Conservation (phyloP, 768 basidiomycete species). For the Rhizopogon roseolus region DNA sequence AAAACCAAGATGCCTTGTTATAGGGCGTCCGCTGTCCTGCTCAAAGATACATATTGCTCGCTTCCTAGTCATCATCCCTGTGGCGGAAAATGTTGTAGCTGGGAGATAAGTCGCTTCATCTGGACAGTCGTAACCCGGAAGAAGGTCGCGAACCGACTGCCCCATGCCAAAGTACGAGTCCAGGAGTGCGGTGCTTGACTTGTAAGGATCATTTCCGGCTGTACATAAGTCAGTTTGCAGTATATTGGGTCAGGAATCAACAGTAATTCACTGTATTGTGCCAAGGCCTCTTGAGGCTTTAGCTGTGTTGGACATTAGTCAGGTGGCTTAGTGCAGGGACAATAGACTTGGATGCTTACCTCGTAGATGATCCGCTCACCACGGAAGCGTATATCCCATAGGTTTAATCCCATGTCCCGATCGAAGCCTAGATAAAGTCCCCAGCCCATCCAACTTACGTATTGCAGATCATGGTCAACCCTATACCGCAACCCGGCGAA, state of each 20-base stretch:
- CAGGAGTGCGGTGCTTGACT: constrained; percentile 56
- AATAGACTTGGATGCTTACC: constrained; percentile 28
- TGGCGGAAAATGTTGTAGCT: constrained; percentile 43
- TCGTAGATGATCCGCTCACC: constrained; percentile 61
- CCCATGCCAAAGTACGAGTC: constrained; percentile 68
- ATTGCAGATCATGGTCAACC: constrained; percentile 46
- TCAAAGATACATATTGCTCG: constrained; percentile 65
- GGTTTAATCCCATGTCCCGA: constrained; percentile 60
- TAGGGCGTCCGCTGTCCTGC: constrained; percentile 51
- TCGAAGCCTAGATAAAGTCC: constrained; percentile 57
- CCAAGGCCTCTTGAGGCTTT: constrained; percentile 57
- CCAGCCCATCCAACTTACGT: constrained; percentile 68
- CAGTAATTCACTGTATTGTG: constrained; percentile 45
- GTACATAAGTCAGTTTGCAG: neutral
- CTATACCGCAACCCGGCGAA: constrained; percentile 57
- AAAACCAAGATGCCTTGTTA: constrained; percentile 55
- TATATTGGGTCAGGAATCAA: neutral
- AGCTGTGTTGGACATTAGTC: constrained; percentile 29
- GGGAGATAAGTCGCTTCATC: constrained; percentile 54
- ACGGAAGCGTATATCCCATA: constrained; percentile 59
- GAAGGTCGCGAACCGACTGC: constrained; percentile 45
- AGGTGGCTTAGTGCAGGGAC: neutral
- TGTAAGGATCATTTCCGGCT: constrained; percentile 61
- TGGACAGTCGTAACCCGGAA: constrained; percentile 65
- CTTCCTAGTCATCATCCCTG: constrained; percentile 39